Evolutionary conservation across 1,139 yeast genomes (phyloP).

Genomic region (Chernovozyma sophiae-reginae): DNA sequence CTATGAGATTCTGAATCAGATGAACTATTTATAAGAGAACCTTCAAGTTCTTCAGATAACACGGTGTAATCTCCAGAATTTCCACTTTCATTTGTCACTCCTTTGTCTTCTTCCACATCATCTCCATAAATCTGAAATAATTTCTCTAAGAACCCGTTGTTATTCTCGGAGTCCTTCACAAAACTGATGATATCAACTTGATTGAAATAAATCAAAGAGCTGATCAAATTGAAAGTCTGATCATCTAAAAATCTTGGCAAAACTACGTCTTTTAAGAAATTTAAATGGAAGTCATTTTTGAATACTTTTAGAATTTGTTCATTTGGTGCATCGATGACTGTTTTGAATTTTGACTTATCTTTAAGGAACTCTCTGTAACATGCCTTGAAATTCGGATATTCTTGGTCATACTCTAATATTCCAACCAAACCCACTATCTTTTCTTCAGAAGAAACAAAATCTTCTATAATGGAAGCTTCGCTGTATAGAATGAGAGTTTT

Average conservation of each 20-base stretch:
- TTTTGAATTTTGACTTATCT: conserved; percentile 60
- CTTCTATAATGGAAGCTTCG: conserved; percentile 65
- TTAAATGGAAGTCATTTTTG: conserved; percentile 70
- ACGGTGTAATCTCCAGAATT: neutral
- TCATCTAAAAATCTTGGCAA: conserved; percentile 81
- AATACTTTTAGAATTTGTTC: conserved; percentile 48
- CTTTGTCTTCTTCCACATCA: conserved; percentile 3
- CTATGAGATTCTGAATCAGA: neutral
- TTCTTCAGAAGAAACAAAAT: conserved; percentile 55
- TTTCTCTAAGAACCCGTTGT: conserved; percentile 37
- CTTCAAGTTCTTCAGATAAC: neutral
- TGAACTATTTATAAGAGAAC: too few relatives aligned
- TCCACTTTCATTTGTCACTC: neutral
- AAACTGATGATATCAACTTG: conserved; percentile 69
- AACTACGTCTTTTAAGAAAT: conserved; percentile 81
- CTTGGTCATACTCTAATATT: conserved; percentile 89
- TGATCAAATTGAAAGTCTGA: conserved; percentile 59
- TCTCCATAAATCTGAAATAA: conserved; percentile 56
- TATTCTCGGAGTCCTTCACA: conserved; percentile 49
- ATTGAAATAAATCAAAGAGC: conserved; percentile 62
- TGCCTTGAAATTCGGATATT: conserved; percentile 73
- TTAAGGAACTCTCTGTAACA: conserved; percentile 66
- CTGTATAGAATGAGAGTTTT: conserved; percentile 69
- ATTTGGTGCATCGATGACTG: conserved; percentile 65
- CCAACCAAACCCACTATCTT: conserved; percentile 66